These are phyloP conservation scores for Xylaria sp. DNA, from an alignment of 2,329 filamentous ascomycete species.

Conservation along the genomic window DNA sequence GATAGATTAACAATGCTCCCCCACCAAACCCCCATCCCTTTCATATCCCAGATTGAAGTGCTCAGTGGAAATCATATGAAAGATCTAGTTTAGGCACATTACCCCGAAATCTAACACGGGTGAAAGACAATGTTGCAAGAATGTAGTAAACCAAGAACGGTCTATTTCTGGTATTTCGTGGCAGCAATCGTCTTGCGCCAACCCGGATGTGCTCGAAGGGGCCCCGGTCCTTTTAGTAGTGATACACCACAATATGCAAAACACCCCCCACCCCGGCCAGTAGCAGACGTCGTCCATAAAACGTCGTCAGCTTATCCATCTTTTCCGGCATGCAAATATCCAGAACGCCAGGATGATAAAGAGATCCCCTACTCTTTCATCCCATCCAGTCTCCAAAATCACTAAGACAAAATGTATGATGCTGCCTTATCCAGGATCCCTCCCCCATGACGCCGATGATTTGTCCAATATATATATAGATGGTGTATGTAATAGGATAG, in stretches of 20 bases:
- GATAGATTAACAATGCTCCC: conserved; percentile 2
- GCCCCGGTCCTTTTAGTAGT: conserved; percentile 28
- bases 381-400: conserved; percentile 32
- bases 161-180: conserved; percentile 23
- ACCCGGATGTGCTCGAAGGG: conserved; percentile 2
- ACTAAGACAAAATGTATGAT: conserved; percentile 42
- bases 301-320: conserved; percentile 33
- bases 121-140: conserved; percentile 6
- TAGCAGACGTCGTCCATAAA: conserved; percentile 34
- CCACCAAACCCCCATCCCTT: neutral
- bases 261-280: conserved; percentile 18
- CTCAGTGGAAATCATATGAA: neutral
- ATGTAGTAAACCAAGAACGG: conserved; percentile 11
- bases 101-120: neutral
- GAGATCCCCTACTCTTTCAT: conserved; percentile 41
- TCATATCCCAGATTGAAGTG: neutral
- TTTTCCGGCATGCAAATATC: conserved; percentile 46
- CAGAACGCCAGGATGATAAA: conserved; percentile 44
- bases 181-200: conserved; percentile 3
- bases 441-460: conserved; percentile 42
- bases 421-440: conserved; percentile 39
- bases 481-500: conserved; percentile 30
- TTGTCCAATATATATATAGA: conserved; percentile 36
- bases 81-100: conserved; percentile 1
- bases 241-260: conserved; percentile 37